Evolutionary conservation across 345 rosid species (phyloP), one percentile per base, ranked within the genome.

Genomic region (Laguncularia racemosa): DNA sequence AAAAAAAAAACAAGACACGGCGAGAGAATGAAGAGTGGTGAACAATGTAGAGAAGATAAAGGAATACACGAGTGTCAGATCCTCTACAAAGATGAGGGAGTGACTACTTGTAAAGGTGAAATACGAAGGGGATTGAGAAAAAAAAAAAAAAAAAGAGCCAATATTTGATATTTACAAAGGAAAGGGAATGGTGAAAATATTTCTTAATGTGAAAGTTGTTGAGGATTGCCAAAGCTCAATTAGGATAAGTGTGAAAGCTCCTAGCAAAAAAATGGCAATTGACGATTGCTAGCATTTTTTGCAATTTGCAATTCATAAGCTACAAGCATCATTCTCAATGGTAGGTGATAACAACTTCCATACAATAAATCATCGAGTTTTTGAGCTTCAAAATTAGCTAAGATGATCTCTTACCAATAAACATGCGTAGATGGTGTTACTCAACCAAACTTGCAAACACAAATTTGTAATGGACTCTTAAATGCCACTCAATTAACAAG

Each of bases 221-320:
- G n/a, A n/a, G n/a, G n/a, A n/a, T n/a, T n/a, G n/a, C n/a, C n/a
- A n/a, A n/a, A n/a, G 56, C 0, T 0, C 13, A 12, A 47, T 73
- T 0, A 20, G 66, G 11, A 26, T 16, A 0, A 38, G 48, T 0
- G 53, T 58, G 2, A 62, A 44, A 15, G 46, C 20, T 11, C 28
- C 63, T 9, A 52, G 51, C 23, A 67, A 46, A 19, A 76, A 74
- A 48, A 73, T 74, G 81, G 81, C 84, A 0, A 17, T 69, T 13
- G 76, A 76, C 16, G 87, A 78, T 56, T 81, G 81, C 56, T 62
- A 71, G 50, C 84, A 78, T 2, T 33, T 74, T 56, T 33, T 81
- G 69, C 48, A 67, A 17, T 73, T 47, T 7, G 81, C 86, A 0
- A 58, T 81, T 7, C 52, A 69, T 2, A 78, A 76, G 73, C 76